Evolutionary conservation across 805 yeast genomes (phyloP).

Genomic region (Ogataea nitratoaversa): DNA sequence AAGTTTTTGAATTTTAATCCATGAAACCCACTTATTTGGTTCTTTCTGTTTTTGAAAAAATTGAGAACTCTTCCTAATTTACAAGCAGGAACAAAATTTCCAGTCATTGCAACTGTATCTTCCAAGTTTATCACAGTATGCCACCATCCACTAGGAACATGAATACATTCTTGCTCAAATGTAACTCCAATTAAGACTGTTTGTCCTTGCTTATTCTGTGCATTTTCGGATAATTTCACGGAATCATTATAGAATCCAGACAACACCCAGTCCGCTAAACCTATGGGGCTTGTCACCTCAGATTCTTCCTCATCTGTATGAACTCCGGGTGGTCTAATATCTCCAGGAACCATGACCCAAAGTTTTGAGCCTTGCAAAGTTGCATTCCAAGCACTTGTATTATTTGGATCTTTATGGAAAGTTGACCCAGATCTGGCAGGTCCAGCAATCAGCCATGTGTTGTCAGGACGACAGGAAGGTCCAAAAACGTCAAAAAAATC

Average conservation of each 20-base stretch:
- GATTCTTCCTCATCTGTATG: slow-evolving; percentile 70
- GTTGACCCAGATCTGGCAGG: slow-evolving; percentile 81
- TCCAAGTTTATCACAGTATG: slow-evolving; percentile 85
- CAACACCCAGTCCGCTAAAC: slow-evolving; percentile 87
- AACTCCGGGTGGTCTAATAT: slow-evolving; percentile 78
- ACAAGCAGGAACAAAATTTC: slow-evolving; percentile 74
- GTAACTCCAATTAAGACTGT: slow-evolving; percentile 68
- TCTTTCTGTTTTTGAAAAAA: slow-evolving; percentile 61
- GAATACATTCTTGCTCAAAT: slow-evolving; percentile 76
- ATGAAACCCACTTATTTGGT: slow-evolving; percentile 79
- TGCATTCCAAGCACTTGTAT: slow-evolving; percentile 89
- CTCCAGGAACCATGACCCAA: slow-evolving; percentile 88
- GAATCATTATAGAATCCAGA: slow-evolving; percentile 77
- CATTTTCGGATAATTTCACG: slow-evolving; percentile 42
- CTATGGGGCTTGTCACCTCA: slow-evolving; percentile 89
- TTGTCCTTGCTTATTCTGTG: slow-evolving; percentile 19
- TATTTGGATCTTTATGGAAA: slow-evolving; percentile 90
- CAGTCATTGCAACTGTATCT: slow-evolving; percentile 82
- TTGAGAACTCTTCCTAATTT: slow-evolving; percentile 57
- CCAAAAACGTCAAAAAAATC: slow-evolving; percentile 55
- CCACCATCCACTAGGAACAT: slow-evolving; percentile 98
- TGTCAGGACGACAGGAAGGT: slow-evolving; percentile 69
- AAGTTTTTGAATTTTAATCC: slow-evolving; percentile 45
- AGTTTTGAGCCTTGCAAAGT: slow-evolving; percentile 69
- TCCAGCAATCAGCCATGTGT: slow-evolving; percentile 89